Evolutionary conservation across 2,329 filamentous ascomycete genomes (phyloP).

Genomic region (Fusarium verrucosum): DNA sequence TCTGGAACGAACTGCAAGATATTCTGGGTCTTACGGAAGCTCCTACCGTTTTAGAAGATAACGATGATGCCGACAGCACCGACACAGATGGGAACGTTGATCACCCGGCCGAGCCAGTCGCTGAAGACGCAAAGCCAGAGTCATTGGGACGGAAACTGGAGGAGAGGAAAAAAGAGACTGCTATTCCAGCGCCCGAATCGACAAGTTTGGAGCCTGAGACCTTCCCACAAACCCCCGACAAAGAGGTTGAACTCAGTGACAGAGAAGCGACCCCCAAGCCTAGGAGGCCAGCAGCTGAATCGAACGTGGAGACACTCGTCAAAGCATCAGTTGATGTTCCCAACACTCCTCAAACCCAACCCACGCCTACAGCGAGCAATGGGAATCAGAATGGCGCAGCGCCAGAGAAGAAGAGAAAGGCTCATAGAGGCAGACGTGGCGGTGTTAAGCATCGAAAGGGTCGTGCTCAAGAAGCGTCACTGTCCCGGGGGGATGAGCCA

Average conservation of each 20-base stretch:
- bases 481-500: conserved; percentile 59
- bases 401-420: conserved; percentile 71
- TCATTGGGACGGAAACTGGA: conserved; percentile 4
- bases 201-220: conserved; percentile 8
- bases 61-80: conserved; percentile 26
- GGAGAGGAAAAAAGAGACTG: conserved; percentile 2
- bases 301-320: not conserved
- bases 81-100: conserved; percentile 29
- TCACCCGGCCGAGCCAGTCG: not conserved
- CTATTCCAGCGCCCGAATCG: conserved; percentile 8
- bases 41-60: not conserved
- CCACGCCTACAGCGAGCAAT: not conserved
- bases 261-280: conserved; percentile 28
- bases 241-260: conserved; percentile 21
- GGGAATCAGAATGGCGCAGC: conserved; percentile 17
- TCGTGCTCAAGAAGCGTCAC: conserved; percentile 62
- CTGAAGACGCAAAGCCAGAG: not conserved
- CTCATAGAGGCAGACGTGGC: conserved; percentile 75
- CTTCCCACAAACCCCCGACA: conserved; percentile 1
- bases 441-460: conserved; percentile 73
- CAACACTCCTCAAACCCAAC: not conserved
- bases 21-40: conserved; percentile 12
- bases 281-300: conserved; percentile 1
- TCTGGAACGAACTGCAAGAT: conserved; percentile 41
- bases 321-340: conserved; percentile 1